Evolutionary conservation across 2,329 filamentous ascomycete species (phyloP), one percentile per base, ranked within the genome.

Genomic region (Trichophyton equinum): DNA sequence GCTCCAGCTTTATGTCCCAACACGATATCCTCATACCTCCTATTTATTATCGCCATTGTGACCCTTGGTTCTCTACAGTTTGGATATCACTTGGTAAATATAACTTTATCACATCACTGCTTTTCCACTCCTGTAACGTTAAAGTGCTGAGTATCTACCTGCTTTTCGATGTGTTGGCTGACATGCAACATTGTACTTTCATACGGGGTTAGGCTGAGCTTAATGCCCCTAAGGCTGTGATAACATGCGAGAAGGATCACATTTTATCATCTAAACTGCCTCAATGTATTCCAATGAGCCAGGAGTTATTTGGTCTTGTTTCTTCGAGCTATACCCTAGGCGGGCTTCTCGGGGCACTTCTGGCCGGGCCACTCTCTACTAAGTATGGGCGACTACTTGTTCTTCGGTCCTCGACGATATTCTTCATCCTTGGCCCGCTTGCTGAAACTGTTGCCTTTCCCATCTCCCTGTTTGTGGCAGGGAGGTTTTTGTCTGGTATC

Each of bases 311-410:
- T 74, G 92, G 91, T 38, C 82, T 91, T 57, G 85, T 96, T 9
- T 91, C 89, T 20, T 95, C 91, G 49, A 85, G 94, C 68, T 97
- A 94, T 77, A 96, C 91, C 0, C 76, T 96, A 6, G 94, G 94
- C 57, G 94, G 94, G 3, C 79, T 99, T 15, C 63, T 89, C 5
- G 94, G 94, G 20, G 92, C 94, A 6, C 80, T 97, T 9, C 80
- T 82, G 1, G 85, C 89, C 4, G 92, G 91, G 0, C 88, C 90
- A 0, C 72, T 91, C n/a, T 86, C 91, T 1, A 89, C 88, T 4
- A 81, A 78, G 42, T 85, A 86, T 65, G 94, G 94, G 22, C 85
- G 94, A 27, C 79, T 89, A 18, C 77, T 84, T 53, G 81, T 87
- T 4, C 91, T 97, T 83, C 85, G 86, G 13, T 70, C 85, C n/a